Evolutionary conservation across 75 land plant species (phyloP).

Genomic region (Pinus albicaulis): DNA sequence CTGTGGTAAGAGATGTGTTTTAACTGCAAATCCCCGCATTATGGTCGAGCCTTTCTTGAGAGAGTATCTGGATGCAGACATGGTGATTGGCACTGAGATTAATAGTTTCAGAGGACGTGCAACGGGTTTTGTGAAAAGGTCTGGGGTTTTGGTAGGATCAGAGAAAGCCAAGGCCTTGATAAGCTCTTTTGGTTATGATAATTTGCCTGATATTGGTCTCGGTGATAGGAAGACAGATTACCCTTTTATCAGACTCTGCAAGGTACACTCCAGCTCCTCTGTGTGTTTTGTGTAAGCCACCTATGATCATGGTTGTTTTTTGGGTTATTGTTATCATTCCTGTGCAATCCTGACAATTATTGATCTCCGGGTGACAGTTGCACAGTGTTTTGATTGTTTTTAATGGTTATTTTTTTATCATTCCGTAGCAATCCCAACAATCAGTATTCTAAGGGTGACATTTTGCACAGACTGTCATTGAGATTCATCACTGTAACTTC

Average conservation of each 20-base stretch:
- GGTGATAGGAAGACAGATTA: slow-evolving; percentile 66
- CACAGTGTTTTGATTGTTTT: no score
- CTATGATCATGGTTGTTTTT: background rate
- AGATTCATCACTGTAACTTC: no score
- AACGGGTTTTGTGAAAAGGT: slow-evolving; percentile 26
- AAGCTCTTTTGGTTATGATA: slow-evolving; percentile 38
- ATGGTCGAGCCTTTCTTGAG: slow-evolving; percentile 47
- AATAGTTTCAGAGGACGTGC: slow-evolving; percentile 21
- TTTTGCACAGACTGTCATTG: no score
- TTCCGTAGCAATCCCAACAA: no score
- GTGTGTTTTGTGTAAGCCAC: background rate
- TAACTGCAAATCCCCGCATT: slow-evolving; percentile 44
- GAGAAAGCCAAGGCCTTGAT: slow-evolving; percentile 38
- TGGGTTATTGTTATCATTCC: no score
- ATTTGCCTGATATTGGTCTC: slow-evolving; percentile 60
- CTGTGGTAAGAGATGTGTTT: slow-evolving; percentile 26
- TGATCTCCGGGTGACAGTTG: no score
- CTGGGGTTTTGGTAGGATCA: slow-evolving; percentile 35
- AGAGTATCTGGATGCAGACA: slow-evolving; percentile 31
- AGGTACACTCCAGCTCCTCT: slow-evolving; percentile 32
- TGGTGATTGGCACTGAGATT: slow-evolving; percentile 43
- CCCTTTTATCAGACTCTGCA: slow-evolving; percentile 80
- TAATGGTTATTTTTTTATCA: no score
- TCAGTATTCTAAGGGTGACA: no score
- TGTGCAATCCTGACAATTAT: no score